Conservation (phyloP, 139 green algal genomes). For the Eudorina sp. region DNA sequence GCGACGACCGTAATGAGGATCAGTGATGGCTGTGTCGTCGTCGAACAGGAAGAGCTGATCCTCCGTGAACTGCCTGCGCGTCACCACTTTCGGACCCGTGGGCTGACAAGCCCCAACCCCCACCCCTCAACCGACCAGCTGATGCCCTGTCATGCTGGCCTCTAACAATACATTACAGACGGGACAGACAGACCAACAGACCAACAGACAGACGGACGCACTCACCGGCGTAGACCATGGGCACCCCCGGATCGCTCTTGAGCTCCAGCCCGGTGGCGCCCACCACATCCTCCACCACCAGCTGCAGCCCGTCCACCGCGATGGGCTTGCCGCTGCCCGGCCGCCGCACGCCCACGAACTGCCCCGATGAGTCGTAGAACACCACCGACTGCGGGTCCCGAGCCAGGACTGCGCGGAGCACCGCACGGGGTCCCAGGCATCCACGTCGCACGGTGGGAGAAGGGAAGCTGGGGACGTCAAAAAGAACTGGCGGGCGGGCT, state of each 20-base stretch:
- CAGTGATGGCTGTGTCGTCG: too few species aligned
- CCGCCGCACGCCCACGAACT: conserved; percentile 95
- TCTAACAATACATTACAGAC: too few species aligned
- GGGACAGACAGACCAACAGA: too few species aligned
- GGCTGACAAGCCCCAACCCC: too few species aligned
- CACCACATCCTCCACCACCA: conserved; percentile 86
- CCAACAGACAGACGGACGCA: not conserved
- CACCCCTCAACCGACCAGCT: too few species aligned
- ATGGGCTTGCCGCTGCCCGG: conserved; percentile 90
- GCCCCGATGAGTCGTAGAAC: conserved; percentile 91
- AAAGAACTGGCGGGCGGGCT: too few species aligned
- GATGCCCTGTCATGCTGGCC: too few species aligned
- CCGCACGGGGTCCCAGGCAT: conserved; percentile 73
- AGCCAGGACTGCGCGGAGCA: conserved; percentile 80
- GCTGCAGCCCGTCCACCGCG: conserved; percentile 84
- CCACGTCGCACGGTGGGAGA: conserved; percentile 57
- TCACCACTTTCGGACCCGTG: too few species aligned
- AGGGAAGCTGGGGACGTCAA: too few species aligned
- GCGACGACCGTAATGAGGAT: too few species aligned
- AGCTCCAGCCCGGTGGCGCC: conserved; percentile 90
- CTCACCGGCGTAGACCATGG: conserved; percentile 91
- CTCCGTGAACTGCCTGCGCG: too few species aligned
- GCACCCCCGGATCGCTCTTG: conserved; percentile 96
- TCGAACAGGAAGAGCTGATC: too few species aligned
- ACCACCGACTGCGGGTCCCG: conserved; percentile 91